Conservation (phyloP, 352 stramenopile species). For the Phytophthora hybrid region DNA sequence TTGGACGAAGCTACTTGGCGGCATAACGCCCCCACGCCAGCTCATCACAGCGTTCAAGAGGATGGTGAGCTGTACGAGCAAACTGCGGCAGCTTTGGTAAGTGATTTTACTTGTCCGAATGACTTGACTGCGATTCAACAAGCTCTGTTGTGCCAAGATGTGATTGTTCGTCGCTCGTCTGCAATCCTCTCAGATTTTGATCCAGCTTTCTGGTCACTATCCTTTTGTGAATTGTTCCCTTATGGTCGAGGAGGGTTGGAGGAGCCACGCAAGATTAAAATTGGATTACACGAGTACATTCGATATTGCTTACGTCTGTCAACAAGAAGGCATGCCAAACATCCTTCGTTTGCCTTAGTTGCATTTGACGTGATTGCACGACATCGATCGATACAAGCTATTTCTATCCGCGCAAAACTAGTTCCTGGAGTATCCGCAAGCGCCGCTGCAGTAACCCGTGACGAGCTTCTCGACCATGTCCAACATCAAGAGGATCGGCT, state of each 20-base stretch:
- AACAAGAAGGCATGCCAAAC: not conserved
- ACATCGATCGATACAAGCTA: slow-evolving; percentile 5
- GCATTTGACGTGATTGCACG: slow-evolving; percentile 18
- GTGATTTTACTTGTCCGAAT: too few relatives aligned
- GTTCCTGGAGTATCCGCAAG: not conserved
- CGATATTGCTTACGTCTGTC: slow-evolving; percentile 21
- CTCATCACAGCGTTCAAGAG: too few relatives aligned
- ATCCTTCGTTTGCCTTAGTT: slow-evolving; percentile 17
- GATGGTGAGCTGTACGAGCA: too few relatives aligned
- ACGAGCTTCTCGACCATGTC: too few relatives aligned
- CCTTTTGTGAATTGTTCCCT: slow-evolving; percentile 11
- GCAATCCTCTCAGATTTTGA: slow-evolving; percentile 3
- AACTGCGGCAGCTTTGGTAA: too few relatives aligned
- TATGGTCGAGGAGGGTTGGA: slow-evolving; percentile 16
- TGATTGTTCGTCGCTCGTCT: not conserved
- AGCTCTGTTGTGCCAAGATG: not conserved
- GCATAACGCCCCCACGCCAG: too few relatives aligned
- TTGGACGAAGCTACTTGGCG: too few relatives aligned
- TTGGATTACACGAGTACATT: slow-evolving; percentile 10
- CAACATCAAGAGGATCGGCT: too few relatives aligned
- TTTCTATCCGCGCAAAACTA: slow-evolving; percentile 7
- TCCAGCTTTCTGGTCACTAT: not conserved
- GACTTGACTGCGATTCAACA: too few relatives aligned
- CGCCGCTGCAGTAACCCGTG: too few relatives aligned
- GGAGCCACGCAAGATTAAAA: slow-evolving; percentile 13